Evolutionary conservation across 306 rosid species (phyloP).

Genomic region (Ormosia emarginata): DNA sequence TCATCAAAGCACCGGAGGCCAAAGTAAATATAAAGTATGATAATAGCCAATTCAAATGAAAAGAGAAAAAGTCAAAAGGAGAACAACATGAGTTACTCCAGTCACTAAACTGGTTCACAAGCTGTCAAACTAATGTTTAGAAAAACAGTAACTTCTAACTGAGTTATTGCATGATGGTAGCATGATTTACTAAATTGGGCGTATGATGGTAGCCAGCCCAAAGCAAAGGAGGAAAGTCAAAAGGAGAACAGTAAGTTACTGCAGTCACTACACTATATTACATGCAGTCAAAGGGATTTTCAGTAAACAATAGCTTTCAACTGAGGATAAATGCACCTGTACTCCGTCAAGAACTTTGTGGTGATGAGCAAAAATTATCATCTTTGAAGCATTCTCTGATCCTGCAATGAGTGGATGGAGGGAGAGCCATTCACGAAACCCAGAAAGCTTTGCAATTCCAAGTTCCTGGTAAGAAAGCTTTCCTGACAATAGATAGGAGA

Average conservation of each 20-base stretch:
- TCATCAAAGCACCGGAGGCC: slow-evolving; percentile 7
- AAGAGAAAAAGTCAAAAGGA: background rate
- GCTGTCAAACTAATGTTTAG: background rate
- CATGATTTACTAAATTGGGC: background rate
- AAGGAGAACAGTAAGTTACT: background rate
- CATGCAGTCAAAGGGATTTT: background rate
- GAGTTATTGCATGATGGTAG: background rate
- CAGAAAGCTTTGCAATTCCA: slow-evolving; percentile 89
- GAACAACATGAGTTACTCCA: background rate
- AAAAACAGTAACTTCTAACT: slow-evolving; percentile 16
- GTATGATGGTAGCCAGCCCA: background rate
- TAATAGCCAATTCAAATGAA: background rate
- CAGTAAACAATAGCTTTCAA: slow-evolving; percentile 20
- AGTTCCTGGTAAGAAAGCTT: slow-evolving; percentile 77
- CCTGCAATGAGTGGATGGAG: slow-evolving; percentile 73
- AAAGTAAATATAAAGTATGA: background rate
- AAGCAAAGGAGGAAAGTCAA: background rate
- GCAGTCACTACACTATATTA: background rate
- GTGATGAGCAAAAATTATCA: slow-evolving; percentile 94
- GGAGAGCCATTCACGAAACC: slow-evolving; percentile 87
- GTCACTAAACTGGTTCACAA: background rate
- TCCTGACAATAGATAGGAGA: slow-evolving; percentile 21
- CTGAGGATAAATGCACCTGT: slow-evolving; percentile 54
- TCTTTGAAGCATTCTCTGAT: slow-evolving; percentile 66
- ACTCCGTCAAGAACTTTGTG: slow-evolving; percentile 87